Conservation (phyloP, 371 early-diverging fungal species). For the Rhizopus sp. region DNA sequence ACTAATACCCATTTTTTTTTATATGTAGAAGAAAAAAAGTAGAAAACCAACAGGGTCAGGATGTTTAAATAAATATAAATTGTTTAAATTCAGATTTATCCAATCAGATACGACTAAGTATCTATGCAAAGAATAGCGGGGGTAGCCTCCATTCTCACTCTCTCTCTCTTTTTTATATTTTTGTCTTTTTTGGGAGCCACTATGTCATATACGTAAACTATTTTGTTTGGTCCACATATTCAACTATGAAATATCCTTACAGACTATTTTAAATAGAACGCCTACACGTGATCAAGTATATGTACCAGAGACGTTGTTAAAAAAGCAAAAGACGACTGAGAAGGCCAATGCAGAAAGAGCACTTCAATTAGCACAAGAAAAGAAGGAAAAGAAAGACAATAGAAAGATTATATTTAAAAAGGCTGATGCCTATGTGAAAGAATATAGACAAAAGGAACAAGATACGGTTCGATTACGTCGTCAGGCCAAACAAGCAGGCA, state of each 20-base stretch:
- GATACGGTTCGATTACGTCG: conserved; percentile 86
- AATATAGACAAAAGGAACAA: conserved; percentile 87
- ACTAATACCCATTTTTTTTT: conserved; percentile 46
- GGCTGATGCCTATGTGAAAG: conserved; percentile 94
- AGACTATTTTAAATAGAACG: conserved; percentile 13
- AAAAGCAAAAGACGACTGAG: conserved; percentile 88
- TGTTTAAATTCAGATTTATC: conserved; percentile 2
- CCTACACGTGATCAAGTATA: conserved; percentile 45
- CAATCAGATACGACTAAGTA: conserved; percentile 7
- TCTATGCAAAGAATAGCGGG: background rate
- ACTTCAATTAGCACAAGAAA: conserved; percentile 44
- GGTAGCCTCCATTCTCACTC: background rate
- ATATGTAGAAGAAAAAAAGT: conserved; percentile 1
- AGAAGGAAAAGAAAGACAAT: conserved; percentile 54
- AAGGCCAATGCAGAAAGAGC: conserved; percentile 79
- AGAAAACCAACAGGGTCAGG: background rate
- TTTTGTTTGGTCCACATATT: conserved; percentile 13
- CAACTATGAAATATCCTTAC: background rate
- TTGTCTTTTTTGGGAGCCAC: background rate
- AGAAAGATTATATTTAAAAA: conserved; percentile 91
- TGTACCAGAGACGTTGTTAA: conserved; percentile 92
- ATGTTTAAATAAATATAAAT: background rate
- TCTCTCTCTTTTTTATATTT: background rate
- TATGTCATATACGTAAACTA: conserved; percentile 23
- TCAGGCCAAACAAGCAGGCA: conserved; percentile 83